These are phyloP conservation scores for Chaetomidium leptoderma DNA, from an alignment of 495 filamentous ascomycete species.

Conservation along the genomic window DNA sequence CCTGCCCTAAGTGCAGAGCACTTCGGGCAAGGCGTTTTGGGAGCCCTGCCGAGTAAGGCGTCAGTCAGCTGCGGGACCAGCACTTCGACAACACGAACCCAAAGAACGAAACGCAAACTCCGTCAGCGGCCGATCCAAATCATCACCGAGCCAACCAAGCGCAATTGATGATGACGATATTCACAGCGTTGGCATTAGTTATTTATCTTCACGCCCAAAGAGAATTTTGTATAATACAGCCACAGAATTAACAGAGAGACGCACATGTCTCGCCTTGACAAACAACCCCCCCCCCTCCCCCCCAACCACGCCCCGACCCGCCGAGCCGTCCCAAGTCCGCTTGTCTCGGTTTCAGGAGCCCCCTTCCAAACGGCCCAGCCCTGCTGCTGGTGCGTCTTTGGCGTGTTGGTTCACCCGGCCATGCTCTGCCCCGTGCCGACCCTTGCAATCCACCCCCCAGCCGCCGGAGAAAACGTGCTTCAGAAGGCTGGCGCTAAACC, in stretches of 20 bases:
- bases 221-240: neutral
- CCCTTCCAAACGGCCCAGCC: slow-evolving; percentile 9
- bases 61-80: slow-evolving; percentile 8
- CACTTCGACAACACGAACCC: neutral
- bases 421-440: neutral
- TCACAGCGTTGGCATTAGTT: neutral
- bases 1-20: too few species aligned
- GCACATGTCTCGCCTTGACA: neutral
- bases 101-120: neutral
- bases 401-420: neutral
- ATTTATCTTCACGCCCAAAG: too few species aligned
- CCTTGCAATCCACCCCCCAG: neutral
- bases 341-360: slow-evolving; percentile 8
- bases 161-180: too few species aligned
- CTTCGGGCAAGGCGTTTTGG: too few species aligned
- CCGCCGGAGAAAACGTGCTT: neutral
- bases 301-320: neutral
- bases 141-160: neutral
- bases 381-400: neutral
- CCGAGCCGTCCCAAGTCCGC: slow-evolving; percentile 1
- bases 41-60: too few species aligned
- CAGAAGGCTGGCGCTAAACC: neutral
- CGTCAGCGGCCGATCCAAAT: neutral
- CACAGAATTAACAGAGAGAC: neutral
- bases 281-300: neutral